Percentiles rank a stretch among this genome's conserved stretches.
These are phyloP conservation scores for Coniochaeta ligniaria DNA, from an alignment of 2,329 filamentous ascomycete species.

Conservation along the genomic window DNA sequence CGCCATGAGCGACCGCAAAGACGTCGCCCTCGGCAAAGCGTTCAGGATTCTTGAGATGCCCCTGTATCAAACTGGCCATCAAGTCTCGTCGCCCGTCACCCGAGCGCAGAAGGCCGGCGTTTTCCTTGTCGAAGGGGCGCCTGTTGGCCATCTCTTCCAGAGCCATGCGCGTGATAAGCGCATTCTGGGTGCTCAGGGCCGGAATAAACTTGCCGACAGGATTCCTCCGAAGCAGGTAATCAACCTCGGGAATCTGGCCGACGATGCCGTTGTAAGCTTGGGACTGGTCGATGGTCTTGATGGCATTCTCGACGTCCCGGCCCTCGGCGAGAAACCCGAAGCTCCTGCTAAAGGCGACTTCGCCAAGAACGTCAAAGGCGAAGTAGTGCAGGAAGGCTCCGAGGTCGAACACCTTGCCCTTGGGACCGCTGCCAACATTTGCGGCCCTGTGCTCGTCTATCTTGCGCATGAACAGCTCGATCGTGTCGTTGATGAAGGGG, in stretches of 20 bases:
- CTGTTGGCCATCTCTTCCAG: slow-evolving; percentile 39
- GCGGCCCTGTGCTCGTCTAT: slow-evolving; percentile 30
- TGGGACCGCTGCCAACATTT: slow-evolving; percentile 8
- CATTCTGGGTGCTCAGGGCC: slow-evolving; percentile 32
- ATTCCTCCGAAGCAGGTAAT: slow-evolving; percentile 39
- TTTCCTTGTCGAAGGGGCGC: slow-evolving; percentile 37
- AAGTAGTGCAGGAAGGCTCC: slow-evolving; percentile 38
- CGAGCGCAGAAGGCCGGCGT: slow-evolving; percentile 28
- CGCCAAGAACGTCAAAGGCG: slow-evolving; percentile 42
- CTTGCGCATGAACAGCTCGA: slow-evolving; percentile 34
- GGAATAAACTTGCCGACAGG: slow-evolving; percentile 38
- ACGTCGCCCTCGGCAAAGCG: slow-evolving; percentile 44
- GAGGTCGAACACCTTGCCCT: slow-evolving; percentile 30
- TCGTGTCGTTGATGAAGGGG: slow-evolving; percentile 43
- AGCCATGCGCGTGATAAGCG: slow-evolving; percentile 44
- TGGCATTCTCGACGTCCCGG: slow-evolving; percentile 40
- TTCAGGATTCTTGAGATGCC: slow-evolving; percentile 41
- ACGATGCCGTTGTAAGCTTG: slow-evolving; percentile 46
- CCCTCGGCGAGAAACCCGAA: slow-evolving; percentile 45
- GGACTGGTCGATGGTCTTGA: slow-evolving; percentile 43
- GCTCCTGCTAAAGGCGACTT: slow-evolving; percentile 42
- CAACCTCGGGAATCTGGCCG: slow-evolving; percentile 43
- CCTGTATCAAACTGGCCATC: slow-evolving; percentile 42
- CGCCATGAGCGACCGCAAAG: slow-evolving; percentile 49
- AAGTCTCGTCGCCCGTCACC: slow-evolving; percentile 41